Percentiles rank a stretch among this genome's conserved stretches.
Conservation (phyloP, 345 rosid species). For the Eucalyptus tenuipes region DNA sequence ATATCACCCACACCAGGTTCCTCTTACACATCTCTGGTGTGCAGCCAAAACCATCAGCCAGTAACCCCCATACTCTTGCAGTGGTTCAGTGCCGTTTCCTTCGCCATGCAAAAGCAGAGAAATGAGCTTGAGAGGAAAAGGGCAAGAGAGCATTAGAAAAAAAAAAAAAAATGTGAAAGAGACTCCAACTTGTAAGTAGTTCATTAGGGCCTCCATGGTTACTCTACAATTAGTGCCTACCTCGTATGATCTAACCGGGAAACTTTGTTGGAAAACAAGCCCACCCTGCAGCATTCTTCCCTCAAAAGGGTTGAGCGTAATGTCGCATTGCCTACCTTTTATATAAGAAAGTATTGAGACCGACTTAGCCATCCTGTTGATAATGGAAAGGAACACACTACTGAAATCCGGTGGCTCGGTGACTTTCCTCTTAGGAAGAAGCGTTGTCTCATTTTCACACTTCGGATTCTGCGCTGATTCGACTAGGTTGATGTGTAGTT, state of each 20-base stretch:
- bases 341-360: neutral
- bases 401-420: neutral
- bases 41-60: slow-evolving; percentile 12
- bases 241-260: slow-evolving; percentile 8
- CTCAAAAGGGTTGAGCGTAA: neutral
- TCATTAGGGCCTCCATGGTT: slow-evolving; percentile 1
- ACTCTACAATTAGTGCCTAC: neutral
- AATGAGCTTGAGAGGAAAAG: neutral
- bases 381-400: neutral
- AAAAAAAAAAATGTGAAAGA: too few relatives aligned
- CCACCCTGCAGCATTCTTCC: slow-evolving; percentile 9
- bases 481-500: neutral
- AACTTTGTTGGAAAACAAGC: slow-evolving; percentile 6
- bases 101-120: neutral
- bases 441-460: neutral
- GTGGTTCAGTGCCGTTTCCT: slow-evolving; percentile 17
- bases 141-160: neutral
- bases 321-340: neutral
- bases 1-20: slow-evolving; percentile 8
- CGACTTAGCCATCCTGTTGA: neutral
- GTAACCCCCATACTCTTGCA: neutral
- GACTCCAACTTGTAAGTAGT: slow-evolving; percentile 7
- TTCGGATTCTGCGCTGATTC: neutral
- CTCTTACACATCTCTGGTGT: slow-evolving; percentile 7
- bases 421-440: neutral